Percentiles rank a stretch among this genome's conserved stretches.
Evolutionary conservation across 192 early-diverging fungal species (phyloP).

Genomic region (Lunasporangiospora selenospora): DNA sequence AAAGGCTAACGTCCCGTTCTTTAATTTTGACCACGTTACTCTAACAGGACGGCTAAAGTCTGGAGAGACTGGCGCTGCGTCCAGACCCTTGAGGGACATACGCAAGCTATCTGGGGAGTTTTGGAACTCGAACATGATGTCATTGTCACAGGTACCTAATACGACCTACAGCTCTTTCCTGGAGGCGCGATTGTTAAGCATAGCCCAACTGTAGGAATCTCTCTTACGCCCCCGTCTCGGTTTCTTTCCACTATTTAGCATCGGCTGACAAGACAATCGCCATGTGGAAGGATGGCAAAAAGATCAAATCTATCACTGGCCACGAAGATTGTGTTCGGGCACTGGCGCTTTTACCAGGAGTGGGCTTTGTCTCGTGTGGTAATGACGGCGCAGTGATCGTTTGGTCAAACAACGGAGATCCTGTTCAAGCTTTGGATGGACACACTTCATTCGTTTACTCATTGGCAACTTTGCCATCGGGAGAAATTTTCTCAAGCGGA

Average conservation of each 20-base stretch:
- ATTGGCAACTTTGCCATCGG: conserved; percentile 69
- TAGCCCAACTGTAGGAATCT: not conserved
- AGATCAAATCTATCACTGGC: conserved; percentile 69
- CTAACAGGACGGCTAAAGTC: conserved; percentile 80
- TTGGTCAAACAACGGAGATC: conserved; percentile 78
- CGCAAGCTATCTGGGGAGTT: conserved; percentile 92
- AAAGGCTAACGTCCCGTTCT: not conserved
- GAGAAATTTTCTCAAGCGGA: conserved; percentile 87
- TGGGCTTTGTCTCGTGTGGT: conserved; percentile 84
- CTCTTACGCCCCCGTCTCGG: not conserved
- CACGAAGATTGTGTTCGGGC: conserved; percentile 94
- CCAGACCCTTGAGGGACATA: conserved; percentile 79
- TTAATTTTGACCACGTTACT: too few species aligned
- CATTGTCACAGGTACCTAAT: conserved; percentile 74
- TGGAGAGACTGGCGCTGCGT: conserved; percentile 83
- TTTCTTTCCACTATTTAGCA: conserved; percentile 51
- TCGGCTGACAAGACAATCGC: conserved; percentile 95
- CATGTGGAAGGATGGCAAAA: conserved; percentile 79
- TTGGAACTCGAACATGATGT: conserved; percentile 72
- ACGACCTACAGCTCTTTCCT: not conserved
- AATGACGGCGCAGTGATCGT: conserved; percentile 91
- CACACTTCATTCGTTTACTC: conserved; percentile 97
- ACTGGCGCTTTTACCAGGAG: conserved; percentile 64
- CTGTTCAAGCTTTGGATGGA: conserved; percentile 75
- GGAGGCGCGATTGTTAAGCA: not conserved